phyloP scores from a whole-genome alignment of 441 rosid genomes.

The Arabidopsis hybrid region DNA sequence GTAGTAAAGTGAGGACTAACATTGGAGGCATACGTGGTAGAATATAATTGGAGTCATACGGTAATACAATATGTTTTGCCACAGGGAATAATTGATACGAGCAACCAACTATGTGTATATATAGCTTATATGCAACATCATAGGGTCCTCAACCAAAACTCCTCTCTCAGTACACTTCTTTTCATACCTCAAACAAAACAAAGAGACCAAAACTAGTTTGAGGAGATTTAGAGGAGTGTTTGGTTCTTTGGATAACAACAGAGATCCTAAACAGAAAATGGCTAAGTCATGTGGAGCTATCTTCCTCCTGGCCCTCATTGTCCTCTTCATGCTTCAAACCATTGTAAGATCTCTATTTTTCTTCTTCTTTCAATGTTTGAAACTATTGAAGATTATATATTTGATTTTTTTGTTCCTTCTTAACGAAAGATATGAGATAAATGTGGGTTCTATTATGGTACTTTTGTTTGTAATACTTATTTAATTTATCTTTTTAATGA shows the following conservation, averaged over 20 bases:
- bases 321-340: constrained; percentile 41
- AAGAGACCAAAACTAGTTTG: constrained; percentile 32
- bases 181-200: constrained; percentile 29
- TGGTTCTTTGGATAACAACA: constrained; percentile 37
- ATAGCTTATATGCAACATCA: constrained; percentile 43
- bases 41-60: neutral
- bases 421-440: neutral
- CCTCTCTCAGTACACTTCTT: constrained; percentile 18
- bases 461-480: neutral
- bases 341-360: constrained; percentile 33
- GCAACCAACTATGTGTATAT: constrained; percentile 35
- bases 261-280: constrained; percentile 26
- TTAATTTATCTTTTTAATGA: neutral
- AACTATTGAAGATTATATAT: neutral
- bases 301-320: constrained; percentile 43
- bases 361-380: neutral
- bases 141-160: constrained; percentile 41
- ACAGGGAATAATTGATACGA: constrained; percentile 16
- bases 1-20: neutral
- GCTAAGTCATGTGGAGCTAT: constrained; percentile 45
- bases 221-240: constrained; percentile 42
- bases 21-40: constrained; percentile 16
- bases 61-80: neutral
- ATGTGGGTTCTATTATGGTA: constrained; percentile 12
- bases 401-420: neutral